Evolutionary conservation across 2,329 filamentous ascomycete genomes (phyloP).

Genomic region (Thielaviopsis populi): DNA sequence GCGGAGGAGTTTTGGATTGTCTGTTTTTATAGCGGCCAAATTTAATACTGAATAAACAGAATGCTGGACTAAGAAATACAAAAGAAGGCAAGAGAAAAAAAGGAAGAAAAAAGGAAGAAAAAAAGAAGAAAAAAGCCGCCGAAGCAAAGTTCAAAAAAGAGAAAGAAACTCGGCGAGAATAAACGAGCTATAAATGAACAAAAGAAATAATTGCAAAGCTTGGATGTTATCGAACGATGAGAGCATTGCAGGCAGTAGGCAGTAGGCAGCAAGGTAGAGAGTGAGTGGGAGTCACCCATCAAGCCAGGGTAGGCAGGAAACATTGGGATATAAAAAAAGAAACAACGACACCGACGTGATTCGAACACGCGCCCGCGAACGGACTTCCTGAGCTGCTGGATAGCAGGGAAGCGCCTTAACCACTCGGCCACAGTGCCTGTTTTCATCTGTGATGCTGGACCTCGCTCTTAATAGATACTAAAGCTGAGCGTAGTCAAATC

Average conservation of each 20-base stretch:
- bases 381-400: conserved; percentile 9
- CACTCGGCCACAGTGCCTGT: conserved; percentile 17
- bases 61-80: background rate
- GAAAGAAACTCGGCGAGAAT: no score
- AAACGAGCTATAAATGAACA: no score
- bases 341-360: conserved; percentile 17
- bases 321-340: background rate
- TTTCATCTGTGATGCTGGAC: no score
- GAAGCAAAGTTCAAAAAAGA: no score
- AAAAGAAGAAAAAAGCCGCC: background rate
- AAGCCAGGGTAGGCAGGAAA: background rate
- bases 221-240: no score
- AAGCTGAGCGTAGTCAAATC: background rate
- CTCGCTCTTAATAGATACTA: background rate
- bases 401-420: conserved; percentile 17
- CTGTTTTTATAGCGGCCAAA: background rate
- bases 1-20: background rate
- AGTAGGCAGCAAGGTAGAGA: background rate
- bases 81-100: background rate
- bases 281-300: no score
- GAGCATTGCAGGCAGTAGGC: background rate
- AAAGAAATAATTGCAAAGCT: no score
- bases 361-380: conserved; percentile 18
- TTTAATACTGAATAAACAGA: background rate
- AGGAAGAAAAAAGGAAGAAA: background rate